phyloP scores from a whole-genome alignment of 2,329 filamentous ascomycete species.

The Drechslerella stenobrocha region DNA sequence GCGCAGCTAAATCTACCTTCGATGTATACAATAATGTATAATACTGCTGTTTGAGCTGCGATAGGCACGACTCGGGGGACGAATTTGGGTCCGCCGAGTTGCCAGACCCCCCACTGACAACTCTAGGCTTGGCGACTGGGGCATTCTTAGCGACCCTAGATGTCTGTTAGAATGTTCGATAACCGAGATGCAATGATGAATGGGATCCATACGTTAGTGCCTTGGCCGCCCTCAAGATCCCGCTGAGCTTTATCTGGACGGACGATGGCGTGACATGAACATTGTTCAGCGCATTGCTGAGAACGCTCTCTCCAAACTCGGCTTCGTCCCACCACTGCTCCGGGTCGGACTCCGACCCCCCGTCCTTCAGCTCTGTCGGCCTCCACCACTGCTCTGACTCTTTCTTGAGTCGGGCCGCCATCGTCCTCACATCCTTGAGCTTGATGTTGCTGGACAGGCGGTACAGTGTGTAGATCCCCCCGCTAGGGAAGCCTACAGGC shows the following conservation, averaged over 20 bases:
- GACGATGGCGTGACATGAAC: conserved; percentile 14
- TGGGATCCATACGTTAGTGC: conserved; percentile 14
- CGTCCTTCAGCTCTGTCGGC: conserved; percentile 6
- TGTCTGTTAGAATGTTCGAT: background rate
- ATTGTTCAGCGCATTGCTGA: conserved; percentile 16
- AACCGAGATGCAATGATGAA: no score
- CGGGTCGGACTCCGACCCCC: conserved; percentile 4
- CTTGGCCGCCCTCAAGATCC: conserved; percentile 23
- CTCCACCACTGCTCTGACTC: conserved; percentile 11
- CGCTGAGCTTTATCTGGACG: conserved; percentile 14
- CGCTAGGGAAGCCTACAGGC: conserved; percentile 5
- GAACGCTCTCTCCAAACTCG: conserved; percentile 11
- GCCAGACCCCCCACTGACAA: background rate
- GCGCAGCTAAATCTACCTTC: conserved; percentile 10
- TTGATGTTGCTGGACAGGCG: conserved; percentile 19
- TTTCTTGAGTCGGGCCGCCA: conserved; percentile 4
- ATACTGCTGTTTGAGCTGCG: conserved; percentile 41
- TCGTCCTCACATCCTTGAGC: conserved; percentile 3
- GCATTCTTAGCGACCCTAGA: conserved; percentile 20
- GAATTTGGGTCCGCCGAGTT: background rate
- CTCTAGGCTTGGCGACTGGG: conserved; percentile 5
- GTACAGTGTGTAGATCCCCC: conserved; percentile 15
- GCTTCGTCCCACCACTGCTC: conserved; percentile 31
- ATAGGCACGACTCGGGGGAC: conserved; percentile 17
- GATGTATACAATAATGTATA: conserved; percentile 41